Evolutionary conservation across 2,329 filamentous ascomycete species (phyloP).

Genomic region (Albophoma yamanashiensis): DNA sequence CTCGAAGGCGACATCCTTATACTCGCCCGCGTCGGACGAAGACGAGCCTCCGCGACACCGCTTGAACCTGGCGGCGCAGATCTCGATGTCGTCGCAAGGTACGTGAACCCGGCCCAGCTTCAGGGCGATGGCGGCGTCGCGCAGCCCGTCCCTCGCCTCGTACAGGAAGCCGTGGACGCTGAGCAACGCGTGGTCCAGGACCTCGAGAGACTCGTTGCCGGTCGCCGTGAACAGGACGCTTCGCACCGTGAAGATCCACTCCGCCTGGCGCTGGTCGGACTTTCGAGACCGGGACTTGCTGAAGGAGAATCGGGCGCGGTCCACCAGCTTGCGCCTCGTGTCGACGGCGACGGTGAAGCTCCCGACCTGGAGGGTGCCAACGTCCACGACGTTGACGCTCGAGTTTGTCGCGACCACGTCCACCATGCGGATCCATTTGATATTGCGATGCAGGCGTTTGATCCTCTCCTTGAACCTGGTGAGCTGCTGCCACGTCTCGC

Average conservation of each 20-base stretch:
- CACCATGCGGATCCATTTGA: slow-evolving; percentile 81
- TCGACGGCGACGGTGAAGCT: slow-evolving; percentile 81
- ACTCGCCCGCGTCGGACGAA: slow-evolving; percentile 25
- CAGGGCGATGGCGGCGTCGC: slow-evolving; percentile 80
- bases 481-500: slow-evolving; percentile 70
- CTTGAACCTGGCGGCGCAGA: slow-evolving; percentile 49
- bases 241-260: slow-evolving; percentile 83
- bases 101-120: slow-evolving; percentile 87
- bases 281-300: slow-evolving; percentile 54
- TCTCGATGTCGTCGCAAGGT: slow-evolving; percentile 74
- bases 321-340: slow-evolving; percentile 82
- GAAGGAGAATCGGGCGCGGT: slow-evolving; percentile 80
- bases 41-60: slow-evolving; percentile 25
- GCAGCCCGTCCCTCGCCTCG: slow-evolving; percentile 72
- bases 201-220: slow-evolving; percentile 72
- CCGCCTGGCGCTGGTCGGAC: slow-evolving; percentile 55
- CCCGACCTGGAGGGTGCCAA: slow-evolving; percentile 77
- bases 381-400: slow-evolving; percentile 63
- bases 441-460: slow-evolving; percentile 75
- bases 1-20: slow-evolving; percentile 53
- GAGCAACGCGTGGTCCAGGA: slow-evolving; percentile 77
- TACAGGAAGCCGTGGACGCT: slow-evolving; percentile 90
- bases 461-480: slow-evolving; percentile 73
- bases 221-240: slow-evolving; percentile 85
- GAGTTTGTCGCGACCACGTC: slow-evolving; percentile 81